phyloP scores from a whole-genome alignment of 176 grass and related monocot genomes.

The Oryza nivara region DNA sequence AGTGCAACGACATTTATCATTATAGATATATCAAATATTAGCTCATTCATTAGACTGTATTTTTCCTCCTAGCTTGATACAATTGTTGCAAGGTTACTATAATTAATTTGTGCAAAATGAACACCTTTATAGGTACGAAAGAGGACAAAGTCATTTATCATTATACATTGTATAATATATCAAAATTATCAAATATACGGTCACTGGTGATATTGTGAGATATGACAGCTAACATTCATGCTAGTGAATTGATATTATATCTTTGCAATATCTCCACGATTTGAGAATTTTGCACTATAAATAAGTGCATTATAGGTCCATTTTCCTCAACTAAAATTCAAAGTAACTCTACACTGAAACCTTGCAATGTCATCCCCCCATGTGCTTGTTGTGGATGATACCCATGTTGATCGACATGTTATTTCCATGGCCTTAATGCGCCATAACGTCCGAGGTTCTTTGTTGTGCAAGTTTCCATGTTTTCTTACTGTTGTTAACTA shows the following conservation, averaged over 20 bases:
- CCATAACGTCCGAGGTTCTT: background rate
- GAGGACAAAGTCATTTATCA: background rate
- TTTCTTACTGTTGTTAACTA: background rate
- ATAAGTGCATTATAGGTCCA: background rate
- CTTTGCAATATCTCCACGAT: background rate
- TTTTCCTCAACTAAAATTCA: background rate
- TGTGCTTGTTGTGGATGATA: slow-evolving; percentile 8
- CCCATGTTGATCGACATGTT: background rate
- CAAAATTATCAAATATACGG: background rate
- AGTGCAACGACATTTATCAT: background rate
- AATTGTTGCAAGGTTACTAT: no score
- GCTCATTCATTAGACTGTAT: no score
- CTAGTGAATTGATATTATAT: background rate
- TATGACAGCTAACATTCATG: background rate
- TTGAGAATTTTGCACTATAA: background rate
- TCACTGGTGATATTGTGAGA: background rate
- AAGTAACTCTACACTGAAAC: background rate
- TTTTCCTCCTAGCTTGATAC: no score
- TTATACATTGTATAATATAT: background rate
- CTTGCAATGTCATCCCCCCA: background rate
- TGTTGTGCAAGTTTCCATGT: background rate
- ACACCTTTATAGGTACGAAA: background rate
- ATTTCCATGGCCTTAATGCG: background rate
- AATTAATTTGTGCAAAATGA: background rate
- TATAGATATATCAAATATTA: background rate